phyloP scores from a whole-genome alignment of 768 basidiomycete genomes.

The Rubroboletus satanas region DNA sequence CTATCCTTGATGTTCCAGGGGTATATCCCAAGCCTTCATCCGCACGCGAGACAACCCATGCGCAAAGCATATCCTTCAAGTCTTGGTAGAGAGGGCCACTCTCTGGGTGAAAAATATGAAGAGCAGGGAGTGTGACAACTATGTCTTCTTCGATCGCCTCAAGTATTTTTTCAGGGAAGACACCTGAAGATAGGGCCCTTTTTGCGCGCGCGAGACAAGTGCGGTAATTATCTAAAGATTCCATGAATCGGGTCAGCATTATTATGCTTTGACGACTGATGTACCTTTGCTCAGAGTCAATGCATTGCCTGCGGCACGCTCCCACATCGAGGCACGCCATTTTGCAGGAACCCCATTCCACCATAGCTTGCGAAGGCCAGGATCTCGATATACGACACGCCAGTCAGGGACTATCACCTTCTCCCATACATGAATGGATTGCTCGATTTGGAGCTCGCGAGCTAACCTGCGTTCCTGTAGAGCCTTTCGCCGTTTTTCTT shows the following conservation, averaged over 20 bases:
- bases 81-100: slow-evolving; percentile 79
- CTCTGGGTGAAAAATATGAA: slow-evolving; percentile 77
- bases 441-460: slow-evolving; percentile 66
- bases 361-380: slow-evolving; percentile 69
- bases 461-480: slow-evolving; percentile 57
- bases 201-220: slow-evolving; percentile 71
- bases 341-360: slow-evolving; percentile 87
- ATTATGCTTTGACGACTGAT: slow-evolving; percentile 2
- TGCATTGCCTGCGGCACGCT: slow-evolving; percentile 78
- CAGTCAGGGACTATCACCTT: slow-evolving; percentile 78
- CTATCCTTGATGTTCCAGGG: slow-evolving; percentile 64
- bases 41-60: slow-evolving; percentile 83
- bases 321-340: slow-evolving; percentile 78
- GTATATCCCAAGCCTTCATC: slow-evolving; percentile 81
- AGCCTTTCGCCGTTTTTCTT: slow-evolving; percentile 66
- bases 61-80: slow-evolving; percentile 77
- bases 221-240: slow-evolving; percentile 55
- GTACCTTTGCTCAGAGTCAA: slow-evolving; percentile 79
- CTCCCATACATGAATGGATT: slow-evolving; percentile 73
- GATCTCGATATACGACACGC: slow-evolving; percentile 66
- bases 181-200: slow-evolving; percentile 58
- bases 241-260: not conserved
- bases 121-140: slow-evolving; percentile 61
- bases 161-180: slow-evolving; percentile 63
- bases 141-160: slow-evolving; percentile 73